These are phyloP conservation scores for Chalciporus pseudorubinellus DNA, from an alignment of 768 basidiomycete genomes.

Conservation along the genomic window DNA sequence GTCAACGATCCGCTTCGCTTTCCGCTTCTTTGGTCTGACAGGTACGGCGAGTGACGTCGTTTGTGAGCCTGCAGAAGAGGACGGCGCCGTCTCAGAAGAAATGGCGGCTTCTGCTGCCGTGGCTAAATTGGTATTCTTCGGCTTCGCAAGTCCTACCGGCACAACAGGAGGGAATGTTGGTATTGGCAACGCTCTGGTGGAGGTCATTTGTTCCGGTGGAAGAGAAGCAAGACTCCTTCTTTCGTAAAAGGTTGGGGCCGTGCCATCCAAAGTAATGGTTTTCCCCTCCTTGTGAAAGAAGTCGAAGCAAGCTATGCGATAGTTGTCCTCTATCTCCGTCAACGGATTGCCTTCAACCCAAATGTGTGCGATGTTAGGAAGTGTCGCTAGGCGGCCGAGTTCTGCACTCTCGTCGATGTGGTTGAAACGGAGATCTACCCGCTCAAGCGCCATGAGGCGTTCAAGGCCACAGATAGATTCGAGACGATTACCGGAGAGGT, in stretches of 20 bases:
- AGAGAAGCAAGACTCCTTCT: constrained; percentile 52
- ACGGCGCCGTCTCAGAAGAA: constrained; percentile 27
- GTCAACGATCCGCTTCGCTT: constrained; percentile 75
- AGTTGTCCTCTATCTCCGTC: constrained; percentile 62
- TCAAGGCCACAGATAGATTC: constrained; percentile 96
- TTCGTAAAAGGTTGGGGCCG: constrained; percentile 68
- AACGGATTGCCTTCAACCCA: constrained; percentile 88
- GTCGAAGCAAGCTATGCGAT: constrained; percentile 77
- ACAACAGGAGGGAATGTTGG: constrained; percentile 61
- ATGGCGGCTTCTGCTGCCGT: constrained; percentile 20
- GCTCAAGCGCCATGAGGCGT: constrained; percentile 78
- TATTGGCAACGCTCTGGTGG: constrained; percentile 45
- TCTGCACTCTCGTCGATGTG: constrained; percentile 80
- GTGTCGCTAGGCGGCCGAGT: constrained; percentile 72
- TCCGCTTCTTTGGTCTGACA: constrained; percentile 54
- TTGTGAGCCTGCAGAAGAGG: constrained; percentile 39
- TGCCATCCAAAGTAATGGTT: constrained; percentile 72
- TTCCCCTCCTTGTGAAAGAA: constrained; percentile 86
- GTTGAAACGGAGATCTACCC: constrained; percentile 82
- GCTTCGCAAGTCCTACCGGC: constrained; percentile 43
- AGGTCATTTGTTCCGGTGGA: constrained; percentile 51
- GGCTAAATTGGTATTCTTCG: constrained; percentile 9
- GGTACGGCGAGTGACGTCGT: constrained; percentile 44
- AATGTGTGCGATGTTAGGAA: constrained; percentile 78
- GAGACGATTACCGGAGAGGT: constrained; percentile 82